Evolutionary conservation across 192 early-diverging fungal genomes (phyloP), one percentile per base, ranked within the genome.

Genomic region (Entrophospora sp.): DNA sequence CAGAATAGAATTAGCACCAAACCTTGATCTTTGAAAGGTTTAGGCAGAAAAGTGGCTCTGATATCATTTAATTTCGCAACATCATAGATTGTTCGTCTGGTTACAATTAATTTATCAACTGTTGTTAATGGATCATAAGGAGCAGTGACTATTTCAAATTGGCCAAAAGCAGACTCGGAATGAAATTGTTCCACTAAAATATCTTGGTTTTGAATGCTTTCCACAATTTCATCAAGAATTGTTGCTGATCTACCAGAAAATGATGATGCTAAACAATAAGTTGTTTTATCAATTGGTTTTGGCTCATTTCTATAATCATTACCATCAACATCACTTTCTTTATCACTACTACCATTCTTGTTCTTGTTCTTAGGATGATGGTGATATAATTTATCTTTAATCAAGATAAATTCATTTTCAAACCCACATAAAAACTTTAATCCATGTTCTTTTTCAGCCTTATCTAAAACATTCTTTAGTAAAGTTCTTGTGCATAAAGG

Each of bases 81-180:
- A 34, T 46, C 61, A 48, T 44, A 63, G 22, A 63, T 63, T 13
- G 61, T 63, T 18, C 31, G 28, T n/a, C 61, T 14, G 9, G 61
- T 48, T 18, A 34, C 8, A n/a, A 63, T 44, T 34, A 45, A 5
- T 22, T 63, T 63, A 35, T 63, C 61, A 20, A 18, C 31, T 12
- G 61, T 25, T 25, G 12, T 10, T 18, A 63, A 35, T 22, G 61
- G 43, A 9, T 13, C 14, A 8, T 28, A 5, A n/a, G 61, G 61
- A 2, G 28, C 30, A 0, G 61, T 49, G 30, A 63, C 44, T 13
- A 63, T 30, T 46, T 63, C 43, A 63, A 34, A 63, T 25, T 63
- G 43, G 0, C 61, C 61, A 12, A 25, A 5, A 43, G 30, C 12
- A 0, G 38, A 14, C 10, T 63, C 44, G 22, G 61, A 22, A 48